Evolutionary conservation across 108 stramenopile genomes (phyloP).

Genomic region (Chaetoceros tenuissimus): DNA sequence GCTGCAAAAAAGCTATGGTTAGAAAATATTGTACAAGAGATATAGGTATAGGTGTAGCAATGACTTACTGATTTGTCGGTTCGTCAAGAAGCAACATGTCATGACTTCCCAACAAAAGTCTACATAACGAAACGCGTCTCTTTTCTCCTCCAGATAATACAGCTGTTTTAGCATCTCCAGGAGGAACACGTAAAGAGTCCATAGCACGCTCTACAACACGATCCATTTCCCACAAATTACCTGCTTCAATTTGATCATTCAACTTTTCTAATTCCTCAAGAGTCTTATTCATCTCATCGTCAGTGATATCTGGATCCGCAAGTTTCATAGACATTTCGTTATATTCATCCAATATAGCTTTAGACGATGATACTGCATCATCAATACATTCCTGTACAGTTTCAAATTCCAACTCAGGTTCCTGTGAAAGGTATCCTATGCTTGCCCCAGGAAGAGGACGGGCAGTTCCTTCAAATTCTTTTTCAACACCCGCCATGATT

Average conservation of each 20-base stretch:
- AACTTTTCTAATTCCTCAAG: slow-evolving; percentile 60
- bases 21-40: neutral
- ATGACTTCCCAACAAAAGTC: slow-evolving; percentile 75
- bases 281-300: slow-evolving; percentile 52
- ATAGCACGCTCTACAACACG: slow-evolving; percentile 70
- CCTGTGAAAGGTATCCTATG: slow-evolving; percentile 84
- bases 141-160: slow-evolving; percentile 95
- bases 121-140: slow-evolving; percentile 86
- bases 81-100: slow-evolving; percentile 91
- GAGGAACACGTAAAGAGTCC: slow-evolving; percentile 74
- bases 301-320: slow-evolving; percentile 70
- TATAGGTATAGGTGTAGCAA: neutral
- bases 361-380: slow-evolving; percentile 58
- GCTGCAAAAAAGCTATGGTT: slow-evolving; percentile 39
- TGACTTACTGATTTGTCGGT: slow-evolving; percentile 27
- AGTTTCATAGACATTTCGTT: slow-evolving; percentile 63
- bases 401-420: slow-evolving; percentile 58
- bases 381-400: slow-evolving; percentile 85
- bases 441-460: slow-evolving; percentile 76
- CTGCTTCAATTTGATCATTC: slow-evolving; percentile 77
- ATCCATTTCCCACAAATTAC: slow-evolving; percentile 83
- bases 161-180: slow-evolving; percentile 62
- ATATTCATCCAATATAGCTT: slow-evolving; percentile 66
- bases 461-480: slow-evolving; percentile 79
- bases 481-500: slow-evolving; percentile 93